These are phyloP conservation scores for Vigna mungo DNA, from an alignment of 306 rosid species.

Conservation along the genomic window DNA sequence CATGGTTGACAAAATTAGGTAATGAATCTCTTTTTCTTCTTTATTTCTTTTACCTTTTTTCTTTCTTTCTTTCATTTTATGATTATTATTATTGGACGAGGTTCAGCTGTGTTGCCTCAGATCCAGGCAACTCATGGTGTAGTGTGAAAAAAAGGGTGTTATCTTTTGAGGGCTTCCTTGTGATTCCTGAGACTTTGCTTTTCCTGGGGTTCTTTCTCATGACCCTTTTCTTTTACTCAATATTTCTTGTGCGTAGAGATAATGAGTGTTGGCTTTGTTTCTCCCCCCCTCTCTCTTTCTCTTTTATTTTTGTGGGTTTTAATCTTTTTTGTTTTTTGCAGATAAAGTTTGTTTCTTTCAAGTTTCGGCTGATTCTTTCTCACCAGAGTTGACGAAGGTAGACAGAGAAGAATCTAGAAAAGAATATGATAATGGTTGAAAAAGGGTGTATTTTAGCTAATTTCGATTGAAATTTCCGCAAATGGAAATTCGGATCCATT, in stretches of 20 bases:
- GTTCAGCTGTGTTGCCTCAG: constrained; percentile 75
- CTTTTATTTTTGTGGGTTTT: constrained; percentile 41
- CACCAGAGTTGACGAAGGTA: constrained; percentile 61
- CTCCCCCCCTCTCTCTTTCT: not conserved
- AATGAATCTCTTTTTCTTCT: constrained; percentile 39
- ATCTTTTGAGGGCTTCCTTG: constrained; percentile 67
- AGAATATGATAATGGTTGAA: constrained; percentile 53
- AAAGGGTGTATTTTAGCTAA: constrained; percentile 45
- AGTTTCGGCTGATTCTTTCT: constrained; percentile 59
- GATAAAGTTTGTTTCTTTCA: constrained; percentile 49
- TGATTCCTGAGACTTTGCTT: constrained; percentile 76
- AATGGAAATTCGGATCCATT: constrained; percentile 59
- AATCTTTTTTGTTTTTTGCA: constrained; percentile 38
- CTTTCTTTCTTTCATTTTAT: constrained; percentile 48
- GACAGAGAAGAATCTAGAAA: constrained; percentile 53
- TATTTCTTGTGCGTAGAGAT: constrained; percentile 66
- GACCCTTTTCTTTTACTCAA: constrained; percentile 48
- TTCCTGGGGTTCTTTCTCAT: constrained; percentile 70
- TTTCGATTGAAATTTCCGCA: constrained; percentile 48
- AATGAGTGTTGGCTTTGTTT: constrained; percentile 49
- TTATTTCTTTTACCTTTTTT: constrained; percentile 33
- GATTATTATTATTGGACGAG: constrained; percentile 50
- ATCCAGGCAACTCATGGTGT: constrained; percentile 70
- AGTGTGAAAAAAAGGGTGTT: constrained; percentile 53
- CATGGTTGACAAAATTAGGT: constrained; percentile 67